Conservation (phyloP, 208 protist genomes). For the Trypanosoma mega region DNA sequence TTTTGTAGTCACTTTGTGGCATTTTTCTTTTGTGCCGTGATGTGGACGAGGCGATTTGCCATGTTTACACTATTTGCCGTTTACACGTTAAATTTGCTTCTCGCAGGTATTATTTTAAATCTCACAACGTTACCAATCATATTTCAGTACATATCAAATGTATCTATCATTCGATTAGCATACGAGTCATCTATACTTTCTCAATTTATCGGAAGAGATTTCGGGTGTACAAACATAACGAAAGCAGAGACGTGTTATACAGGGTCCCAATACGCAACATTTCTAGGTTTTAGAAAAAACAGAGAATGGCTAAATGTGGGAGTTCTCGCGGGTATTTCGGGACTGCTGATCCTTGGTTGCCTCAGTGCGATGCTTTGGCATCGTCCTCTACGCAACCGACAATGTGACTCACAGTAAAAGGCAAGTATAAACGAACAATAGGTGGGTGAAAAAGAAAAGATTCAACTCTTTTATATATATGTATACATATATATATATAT, state of each 20-base stretch:
- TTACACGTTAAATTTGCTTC: slow-evolving; percentile 57
- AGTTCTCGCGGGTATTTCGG: slow-evolving; percentile 35
- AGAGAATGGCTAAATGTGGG: slow-evolving; percentile 50
- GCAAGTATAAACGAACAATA: not conserved
- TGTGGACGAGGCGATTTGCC: slow-evolving; percentile 20
- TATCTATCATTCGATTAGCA: slow-evolving; percentile 46
- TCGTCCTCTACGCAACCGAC: slow-evolving; percentile 2
- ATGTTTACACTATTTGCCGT: slow-evolving; percentile 39
- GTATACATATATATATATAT: slow-evolving; percentile 7
- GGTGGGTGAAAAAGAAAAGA: slow-evolving; percentile 7
- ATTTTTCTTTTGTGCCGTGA: slow-evolving; percentile 33
- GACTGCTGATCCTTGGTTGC: slow-evolving; percentile 34
- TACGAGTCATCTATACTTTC: slow-evolving; percentile 60
- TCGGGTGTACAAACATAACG: slow-evolving; percentile 32
- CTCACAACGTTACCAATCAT: slow-evolving; percentile 42
- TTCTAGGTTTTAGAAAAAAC: slow-evolving; percentile 41
- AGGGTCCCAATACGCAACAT: slow-evolving; percentile 46
- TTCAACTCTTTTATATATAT: not conserved
- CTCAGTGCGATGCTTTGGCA: slow-evolving; percentile 39
- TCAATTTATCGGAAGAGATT: slow-evolving; percentile 42
- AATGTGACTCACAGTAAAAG: too few species aligned
- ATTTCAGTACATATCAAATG: slow-evolving; percentile 39
- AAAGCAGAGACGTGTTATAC: slow-evolving; percentile 40
- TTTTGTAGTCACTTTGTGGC: slow-evolving; percentile 48
- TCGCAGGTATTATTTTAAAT: slow-evolving; percentile 65